Evolutionary conservation across 2,329 filamentous ascomycete genomes (phyloP).

Genomic region (Aspergillus persii): DNA sequence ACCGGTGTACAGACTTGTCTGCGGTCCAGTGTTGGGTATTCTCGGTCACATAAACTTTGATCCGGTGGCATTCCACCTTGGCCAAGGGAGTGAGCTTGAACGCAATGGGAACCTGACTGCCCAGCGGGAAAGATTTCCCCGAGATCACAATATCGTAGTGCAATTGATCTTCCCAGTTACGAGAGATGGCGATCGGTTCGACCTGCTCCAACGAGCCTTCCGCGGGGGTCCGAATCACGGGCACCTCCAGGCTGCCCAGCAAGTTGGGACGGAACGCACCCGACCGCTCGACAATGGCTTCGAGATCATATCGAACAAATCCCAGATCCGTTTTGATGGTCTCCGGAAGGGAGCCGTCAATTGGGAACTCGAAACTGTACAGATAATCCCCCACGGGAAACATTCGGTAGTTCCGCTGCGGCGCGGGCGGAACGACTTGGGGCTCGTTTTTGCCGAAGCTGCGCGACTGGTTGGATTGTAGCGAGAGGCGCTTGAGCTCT

Average conservation of each 20-base stretch:
- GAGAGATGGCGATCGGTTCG: constrained; percentile 88
- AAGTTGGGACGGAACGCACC: constrained; percentile 89
- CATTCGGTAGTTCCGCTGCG: constrained; percentile 79
- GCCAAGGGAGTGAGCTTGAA: constrained; percentile 91
- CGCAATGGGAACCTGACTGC: constrained; percentile 82
- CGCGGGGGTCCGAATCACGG: constrained; percentile 78
- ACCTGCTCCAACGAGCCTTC: constrained; percentile 87
- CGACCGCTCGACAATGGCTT: constrained; percentile 78
- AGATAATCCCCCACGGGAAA: constrained; percentile 74
- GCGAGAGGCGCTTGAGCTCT: constrained; percentile 67
- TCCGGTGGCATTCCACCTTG: constrained; percentile 88
- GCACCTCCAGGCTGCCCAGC: constrained; percentile 76
- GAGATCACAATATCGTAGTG: constrained; percentile 97
- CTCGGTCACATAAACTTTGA: constrained; percentile 89
- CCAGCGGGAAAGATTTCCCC: constrained; percentile 89
- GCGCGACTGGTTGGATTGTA: constrained; percentile 76
- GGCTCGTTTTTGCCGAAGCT: constrained; percentile 81
- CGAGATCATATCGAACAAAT: constrained; percentile 82
- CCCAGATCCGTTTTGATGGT: constrained; percentile 85
- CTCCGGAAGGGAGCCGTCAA: constrained; percentile 76
- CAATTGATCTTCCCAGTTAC: constrained; percentile 92
- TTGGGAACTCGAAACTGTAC: constrained; percentile 76
- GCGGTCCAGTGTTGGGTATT: constrained; percentile 88
- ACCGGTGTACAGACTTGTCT: constrained; percentile 78
- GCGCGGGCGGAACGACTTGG: constrained; percentile 52